Evolutionary conservation across 805 yeast species (phyloP).

Genomic region (Candida fluviatilis): DNA sequence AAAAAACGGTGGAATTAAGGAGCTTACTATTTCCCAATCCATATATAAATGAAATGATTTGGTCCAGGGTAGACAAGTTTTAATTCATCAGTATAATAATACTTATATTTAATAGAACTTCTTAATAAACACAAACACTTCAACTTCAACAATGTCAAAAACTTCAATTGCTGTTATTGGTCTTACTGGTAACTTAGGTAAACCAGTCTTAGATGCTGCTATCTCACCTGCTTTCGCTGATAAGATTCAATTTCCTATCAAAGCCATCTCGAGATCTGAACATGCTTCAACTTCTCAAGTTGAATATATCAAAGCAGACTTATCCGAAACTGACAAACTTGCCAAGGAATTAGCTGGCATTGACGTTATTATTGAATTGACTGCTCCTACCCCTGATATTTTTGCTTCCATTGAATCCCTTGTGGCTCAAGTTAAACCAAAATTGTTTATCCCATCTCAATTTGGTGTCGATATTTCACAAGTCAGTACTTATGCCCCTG

Average conservation of each 20-base stretch:
- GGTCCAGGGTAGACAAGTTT: too few relatives aligned
- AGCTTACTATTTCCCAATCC: too few relatives aligned
- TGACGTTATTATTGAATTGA: conserved; percentile 49
- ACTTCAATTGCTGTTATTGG: conserved; percentile 50
- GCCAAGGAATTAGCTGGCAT: conserved; percentile 40
- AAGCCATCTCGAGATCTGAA: conserved; percentile 46
- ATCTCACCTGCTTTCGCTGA: conserved; percentile 37
- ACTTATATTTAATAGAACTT: too few relatives aligned
- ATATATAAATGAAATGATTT: too few relatives aligned
- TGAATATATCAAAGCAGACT: conserved; percentile 35
- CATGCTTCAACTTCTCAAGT: conserved; percentile 29
- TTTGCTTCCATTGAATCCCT: conserved; percentile 35
- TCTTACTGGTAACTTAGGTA: conserved; percentile 48
- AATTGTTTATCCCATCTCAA: conserved; percentile 56
- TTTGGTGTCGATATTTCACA: conserved; percentile 47
- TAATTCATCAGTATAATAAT: too few relatives aligned
- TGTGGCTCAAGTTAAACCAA: conserved; percentile 40
- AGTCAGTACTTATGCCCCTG: conserved; percentile 26
- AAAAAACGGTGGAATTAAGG: too few relatives aligned
- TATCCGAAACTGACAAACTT: conserved; percentile 20
- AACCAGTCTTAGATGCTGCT: conserved; percentile 43
- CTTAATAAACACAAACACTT: too few relatives aligned
- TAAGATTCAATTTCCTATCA: conserved; percentile 45
- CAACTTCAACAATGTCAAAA: conserved; percentile 11
- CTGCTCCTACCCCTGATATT: conserved; percentile 25